Conservation (phyloP, 2,329 filamentous ascomycete species). For the Passalora sequoiae region DNA sequence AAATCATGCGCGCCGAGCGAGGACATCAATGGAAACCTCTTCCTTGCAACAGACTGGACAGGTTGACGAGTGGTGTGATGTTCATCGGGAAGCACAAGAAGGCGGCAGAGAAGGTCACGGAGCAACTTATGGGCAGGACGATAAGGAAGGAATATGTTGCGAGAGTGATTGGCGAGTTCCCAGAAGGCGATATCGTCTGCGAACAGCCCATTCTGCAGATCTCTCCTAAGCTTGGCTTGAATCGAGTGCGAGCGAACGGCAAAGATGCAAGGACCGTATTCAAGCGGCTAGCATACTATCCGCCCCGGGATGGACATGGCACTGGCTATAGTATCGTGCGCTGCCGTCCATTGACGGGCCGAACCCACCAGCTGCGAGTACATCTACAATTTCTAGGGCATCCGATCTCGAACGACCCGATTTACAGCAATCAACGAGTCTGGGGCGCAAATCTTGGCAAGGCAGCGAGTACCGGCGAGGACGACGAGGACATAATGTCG, state of each 20-base stretch:
- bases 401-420: constrained; percentile 94
- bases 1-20: constrained; percentile 81
- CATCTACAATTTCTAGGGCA: constrained; percentile 92
- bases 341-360: constrained; percentile 85
- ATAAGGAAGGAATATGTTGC: constrained; percentile 95
- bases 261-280: constrained; percentile 89
- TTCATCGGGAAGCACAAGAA: constrained; percentile 85
- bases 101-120: constrained; percentile 70
- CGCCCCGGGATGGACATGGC: constrained; percentile 36
- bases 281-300: constrained; percentile 87
- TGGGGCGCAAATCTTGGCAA: constrained; percentile 77
- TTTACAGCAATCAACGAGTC: constrained; percentile 90
- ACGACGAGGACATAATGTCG: constrained; percentile 85
- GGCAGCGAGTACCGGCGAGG: constrained; percentile 60
- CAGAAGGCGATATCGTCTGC: constrained; percentile 84
- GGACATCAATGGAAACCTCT: constrained; percentile 55
- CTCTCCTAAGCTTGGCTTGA: constrained; percentile 89
- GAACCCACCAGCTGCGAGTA: constrained; percentile 91
- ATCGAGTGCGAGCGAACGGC: constrained; percentile 87
- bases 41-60: constrained; percentile 88
- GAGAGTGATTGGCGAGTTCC: constrained; percentile 84
- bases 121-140: constrained; percentile 71
- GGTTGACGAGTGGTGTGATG: constrained; percentile 94
- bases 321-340: constrained; percentile 86
- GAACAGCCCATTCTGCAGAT: constrained; percentile 91